Base-by-base conservation (phyloP, 805 yeast genomes). In the Priceomyces carsonii region DNA sequence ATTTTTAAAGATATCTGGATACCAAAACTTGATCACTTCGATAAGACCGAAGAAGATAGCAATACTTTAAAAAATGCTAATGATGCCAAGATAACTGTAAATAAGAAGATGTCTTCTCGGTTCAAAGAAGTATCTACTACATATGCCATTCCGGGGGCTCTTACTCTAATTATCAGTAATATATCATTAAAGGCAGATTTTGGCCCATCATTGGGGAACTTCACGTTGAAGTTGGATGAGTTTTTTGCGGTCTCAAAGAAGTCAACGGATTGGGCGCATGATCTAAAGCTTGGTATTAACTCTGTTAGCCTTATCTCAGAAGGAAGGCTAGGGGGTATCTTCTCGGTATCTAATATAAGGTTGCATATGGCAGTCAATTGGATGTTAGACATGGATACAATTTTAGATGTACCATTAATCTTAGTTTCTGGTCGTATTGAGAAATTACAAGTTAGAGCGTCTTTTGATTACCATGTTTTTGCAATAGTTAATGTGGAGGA, bases 391-490 rank as follows among this genome's bases (percentile, higher is more conserved):
- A 45, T 51, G 8, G 70, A 71, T 12, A 61, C 63, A 3, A 51
- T 63, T 4, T 58, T 71, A 18, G 76, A 67, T 26, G 68, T 82
- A 7, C 97, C 98, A 0, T 56, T 85, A 39, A 81, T 91, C 3
- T 70, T 80, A 15, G 53, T 84, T 2, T 69, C 82, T 0, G 65
- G 78, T 3, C 80, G 82, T 0, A 53, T 88, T 20, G 78, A 66
- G 2, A 61, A 69, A 3, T 47, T 86, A 14, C 78, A 80, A 18
- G 48, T 76, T 2, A 84, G 83, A 49, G 62, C 81, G 4, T 80
- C 89, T 0, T 79, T 91, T 48, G 98, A 93, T 54, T 88, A 80
- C 55, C 96, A 91, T 53, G 77, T 86, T 12, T 89, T 93, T 55
- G 73, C 86, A 21, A 74, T 91, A 29, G 76, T 80, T 2, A 69